These are phyloP conservation scores for Tylopilus sp. DNA, from an alignment of 1,284 basidiomycete species.

Conservation along the genomic window DNA sequence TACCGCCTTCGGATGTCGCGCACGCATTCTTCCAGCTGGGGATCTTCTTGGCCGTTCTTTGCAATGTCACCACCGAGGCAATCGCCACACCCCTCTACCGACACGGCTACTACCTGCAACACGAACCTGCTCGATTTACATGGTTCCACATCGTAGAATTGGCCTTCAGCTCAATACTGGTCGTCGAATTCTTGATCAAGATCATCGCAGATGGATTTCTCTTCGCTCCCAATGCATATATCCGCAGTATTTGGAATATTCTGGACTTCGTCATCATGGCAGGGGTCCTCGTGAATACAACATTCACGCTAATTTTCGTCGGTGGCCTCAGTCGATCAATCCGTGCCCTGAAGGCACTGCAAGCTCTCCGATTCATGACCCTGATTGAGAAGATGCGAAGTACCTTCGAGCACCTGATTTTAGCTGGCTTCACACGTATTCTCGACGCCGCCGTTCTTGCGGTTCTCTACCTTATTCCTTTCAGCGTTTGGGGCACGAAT, in stretches of 20 bases:
- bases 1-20: conserved; percentile 72
- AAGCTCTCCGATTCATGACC: conserved; percentile 92
- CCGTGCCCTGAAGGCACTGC: conserved; percentile 89
- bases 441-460: conserved; percentile 94
- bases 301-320: conserved; percentile 82
- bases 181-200: conserved; percentile 92
- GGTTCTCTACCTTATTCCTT: conserved; percentile 96
- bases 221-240: conserved; percentile 95
- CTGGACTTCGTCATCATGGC: conserved; percentile 91
- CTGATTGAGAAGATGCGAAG: conserved; percentile 88
- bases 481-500: conserved; percentile 97
- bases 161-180: conserved; percentile 80
- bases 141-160: conserved; percentile 94
- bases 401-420: conserved; percentile 93
- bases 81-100: conserved; percentile 92
- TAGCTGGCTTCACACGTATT: conserved; percentile 90
- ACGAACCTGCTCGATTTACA: conserved; percentile 73
- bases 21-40: conserved; percentile 82
- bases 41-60: conserved; percentile 84
- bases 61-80: conserved; percentile 86
- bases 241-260: conserved; percentile 93
- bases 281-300: conserved; percentile 87
- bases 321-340: conserved; percentile 88
- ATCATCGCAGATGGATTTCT: conserved; percentile 93
- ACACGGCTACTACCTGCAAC: conserved; percentile 71